These are phyloP conservation scores for Solanum virginianum DNA, from an alignment of 257 asterid genomes.

Conservation along the genomic window DNA sequence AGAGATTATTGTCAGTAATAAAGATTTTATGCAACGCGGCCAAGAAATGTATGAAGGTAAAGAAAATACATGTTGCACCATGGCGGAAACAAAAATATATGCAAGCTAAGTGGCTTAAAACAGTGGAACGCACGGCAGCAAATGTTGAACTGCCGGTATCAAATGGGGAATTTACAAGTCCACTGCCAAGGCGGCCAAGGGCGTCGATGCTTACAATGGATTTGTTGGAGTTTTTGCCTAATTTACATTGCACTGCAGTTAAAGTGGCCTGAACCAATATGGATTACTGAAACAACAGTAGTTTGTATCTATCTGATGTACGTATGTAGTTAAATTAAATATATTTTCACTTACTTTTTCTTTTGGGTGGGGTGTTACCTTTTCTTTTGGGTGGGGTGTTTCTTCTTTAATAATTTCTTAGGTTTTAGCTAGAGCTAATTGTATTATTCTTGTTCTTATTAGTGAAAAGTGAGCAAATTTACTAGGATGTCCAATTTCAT, in stretches of 20 bases:
- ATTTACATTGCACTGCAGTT: conserved; percentile 35
- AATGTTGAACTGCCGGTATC: conserved; percentile 13
- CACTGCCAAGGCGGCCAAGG: conserved; percentile 46
- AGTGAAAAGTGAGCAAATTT: not conserved
- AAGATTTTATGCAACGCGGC: conserved; percentile 64
- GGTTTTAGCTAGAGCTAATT: not conserved
- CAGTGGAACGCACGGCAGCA: conserved; percentile 24
- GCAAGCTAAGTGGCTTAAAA: conserved; percentile 86
- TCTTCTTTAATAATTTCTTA: not conserved
- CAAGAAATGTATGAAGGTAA: conserved; percentile 80
- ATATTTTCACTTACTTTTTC: not conserved
- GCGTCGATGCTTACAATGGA: conserved; percentile 64
- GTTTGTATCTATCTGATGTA: not conserved
- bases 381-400: not conserved
- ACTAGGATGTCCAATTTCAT: not conserved
- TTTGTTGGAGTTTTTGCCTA: conserved; percentile 39
- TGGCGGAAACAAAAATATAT: conserved; percentile 87
- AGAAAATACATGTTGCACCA: conserved; percentile 82
- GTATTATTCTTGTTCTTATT: not conserved
- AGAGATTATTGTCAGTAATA: conserved; percentile 42
- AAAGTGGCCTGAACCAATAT: conserved; percentile 37
- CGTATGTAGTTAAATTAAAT: not conserved
- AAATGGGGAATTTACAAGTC: conserved; percentile 13
- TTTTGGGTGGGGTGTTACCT: too few species aligned
- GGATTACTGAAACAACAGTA: too few species aligned